Evolutionary conservation across 768 basidiomycete genomes (phyloP), one percentile per base, ranked within the genome.

Genomic region (Lyophyllum atratum): DNA sequence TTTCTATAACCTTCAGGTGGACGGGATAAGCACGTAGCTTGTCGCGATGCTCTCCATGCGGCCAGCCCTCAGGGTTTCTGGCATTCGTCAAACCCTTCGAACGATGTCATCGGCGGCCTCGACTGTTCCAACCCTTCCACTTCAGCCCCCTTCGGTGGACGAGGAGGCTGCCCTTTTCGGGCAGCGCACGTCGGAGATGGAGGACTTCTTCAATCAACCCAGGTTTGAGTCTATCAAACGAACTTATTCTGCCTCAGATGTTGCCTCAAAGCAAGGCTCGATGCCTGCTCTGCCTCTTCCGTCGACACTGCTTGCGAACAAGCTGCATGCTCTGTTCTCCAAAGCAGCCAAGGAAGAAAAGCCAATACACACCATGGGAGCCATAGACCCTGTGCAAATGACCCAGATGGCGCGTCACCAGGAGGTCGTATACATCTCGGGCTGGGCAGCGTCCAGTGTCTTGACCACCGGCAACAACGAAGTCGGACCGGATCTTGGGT

Each of bases 361-460:
- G 60, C 93, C 94, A 0, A 83, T 96, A 12, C 91, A 93, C 64
- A 96, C 95, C 1, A 87, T 95, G 84, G 94, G 94, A 39, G 93
- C 92, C 4, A 89, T 97, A 59, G 95, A 97, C 69, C 93, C 94
- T 0, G 84, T 95, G 14, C 94, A 93, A 74, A 92, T 95, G 90
- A 94, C 92, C 0, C 94, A 97, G 74, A 93, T 93, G 91, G 95
- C 92, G 8, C 76, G 76, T 51, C 82, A 91, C 65, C 90, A 92
- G 65, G 90, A 97, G 67, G 86, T 90, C 31, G 84, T 94, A 2
- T 98, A 98, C 65, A 77, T 98, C n/a, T 92, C 90, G 49, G 95
- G 95, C 10, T 96, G 94, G 94, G 93, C 92, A 14, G 81, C 86
- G 24, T 91, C 89, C 43, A 93, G 90, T 62, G 80, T 94, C 47